Evolutionary conservation across 352 stramenopile genomes (phyloP), one percentile per base, ranked within the genome.

Genomic region (Globisporangium acanthophoron): DNA sequence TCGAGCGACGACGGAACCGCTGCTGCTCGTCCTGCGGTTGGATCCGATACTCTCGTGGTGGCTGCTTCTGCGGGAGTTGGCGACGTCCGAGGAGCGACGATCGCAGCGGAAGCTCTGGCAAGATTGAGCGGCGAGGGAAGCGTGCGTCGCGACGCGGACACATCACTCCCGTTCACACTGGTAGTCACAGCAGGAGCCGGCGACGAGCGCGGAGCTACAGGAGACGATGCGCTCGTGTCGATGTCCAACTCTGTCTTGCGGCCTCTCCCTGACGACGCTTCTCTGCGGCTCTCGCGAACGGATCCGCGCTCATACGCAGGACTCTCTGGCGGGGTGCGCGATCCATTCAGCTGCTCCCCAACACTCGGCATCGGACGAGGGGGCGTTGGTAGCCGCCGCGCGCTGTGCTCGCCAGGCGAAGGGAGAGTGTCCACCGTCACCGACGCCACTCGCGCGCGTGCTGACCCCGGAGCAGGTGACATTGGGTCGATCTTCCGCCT

Each of bases 361-460:
- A 54, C 54, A 3, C 50, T 58, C 21, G 47, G 13, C 20, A 60
- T 33, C 27, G 35, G 47, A 20, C 35, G 60, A 15, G 60, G 60
- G 3, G 60, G 54, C 43, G 54, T 61, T 35, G 48, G 27, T 21
- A 59, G n/a, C 5, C 59, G 59, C 11, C 53, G 41, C 41, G 21
- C 16, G 20, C 29, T 29, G 13, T 40, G 16, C 12, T 49, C 58
- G 21, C 47, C 52, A 35, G 62, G 62, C n/a, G 58, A 65, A 3
- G 58, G 33, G 24, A 65, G 24, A 33, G 44, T n/a, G 20, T 80
- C 73, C 20, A 72, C 61, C 11, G 61, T 71, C 21, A 81, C 56
- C 1, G 73, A 80, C 31, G 71, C 58, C 6, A 71, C 77, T 20
- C 65, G 53, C 18, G 35, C 39, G 29, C 45, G 52, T 9, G 44